Conservation (phyloP, 1,139 yeast genomes). For the Yamadazyma atmosphaerica region DNA sequence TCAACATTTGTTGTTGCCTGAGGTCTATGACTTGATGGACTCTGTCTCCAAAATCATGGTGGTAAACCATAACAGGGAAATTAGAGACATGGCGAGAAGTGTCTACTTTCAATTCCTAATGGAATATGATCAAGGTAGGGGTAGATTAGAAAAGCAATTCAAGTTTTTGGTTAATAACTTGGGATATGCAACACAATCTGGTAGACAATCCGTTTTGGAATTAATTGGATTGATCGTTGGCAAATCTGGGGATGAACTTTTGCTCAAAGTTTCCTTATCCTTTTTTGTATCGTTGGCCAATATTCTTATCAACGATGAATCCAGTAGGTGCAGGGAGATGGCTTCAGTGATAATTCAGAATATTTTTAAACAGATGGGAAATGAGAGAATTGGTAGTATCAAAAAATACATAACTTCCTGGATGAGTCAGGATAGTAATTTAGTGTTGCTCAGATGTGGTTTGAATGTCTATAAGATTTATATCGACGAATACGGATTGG, state of each 20-base stretch:
- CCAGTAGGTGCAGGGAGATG: slow-evolving; percentile 83
- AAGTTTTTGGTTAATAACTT: slow-evolving; percentile 81
- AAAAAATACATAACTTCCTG: slow-evolving; percentile 67
- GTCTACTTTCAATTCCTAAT: slow-evolving; percentile 83
- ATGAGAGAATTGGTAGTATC: slow-evolving; percentile 40
- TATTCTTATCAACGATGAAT: slow-evolving; percentile 75
- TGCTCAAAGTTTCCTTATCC: slow-evolving; percentile 64
- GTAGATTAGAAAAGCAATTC: slow-evolving; percentile 80
- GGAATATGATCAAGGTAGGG: slow-evolving; percentile 94
- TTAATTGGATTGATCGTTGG: slow-evolving; percentile 68
- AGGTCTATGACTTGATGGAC: slow-evolving; percentile 87
- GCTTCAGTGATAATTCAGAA: slow-evolving; percentile 63
- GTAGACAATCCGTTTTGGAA: slow-evolving; percentile 91
- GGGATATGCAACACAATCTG: slow-evolving; percentile 81
- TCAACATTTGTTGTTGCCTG: slow-evolving; percentile 77
- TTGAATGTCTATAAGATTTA: slow-evolving; percentile 70
- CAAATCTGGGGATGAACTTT: slow-evolving; percentile 63
- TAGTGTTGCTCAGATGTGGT: slow-evolving; percentile 71
- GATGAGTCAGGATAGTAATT: slow-evolving; percentile 59
- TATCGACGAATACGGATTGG: slow-evolving; percentile 50
- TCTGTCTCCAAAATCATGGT: slow-evolving; percentile 82
- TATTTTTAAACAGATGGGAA: slow-evolving; percentile 52
- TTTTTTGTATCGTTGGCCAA: slow-evolving; percentile 83
- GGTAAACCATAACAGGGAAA: slow-evolving; percentile 81
- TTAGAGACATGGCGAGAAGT: slow-evolving; percentile 83